Percentiles rank a stretch among this genome's conserved stretches.
Evolutionary conservation across 805 yeast species (phyloP).

Genomic region (Schizosaccharomyces osmophilus): DNA sequence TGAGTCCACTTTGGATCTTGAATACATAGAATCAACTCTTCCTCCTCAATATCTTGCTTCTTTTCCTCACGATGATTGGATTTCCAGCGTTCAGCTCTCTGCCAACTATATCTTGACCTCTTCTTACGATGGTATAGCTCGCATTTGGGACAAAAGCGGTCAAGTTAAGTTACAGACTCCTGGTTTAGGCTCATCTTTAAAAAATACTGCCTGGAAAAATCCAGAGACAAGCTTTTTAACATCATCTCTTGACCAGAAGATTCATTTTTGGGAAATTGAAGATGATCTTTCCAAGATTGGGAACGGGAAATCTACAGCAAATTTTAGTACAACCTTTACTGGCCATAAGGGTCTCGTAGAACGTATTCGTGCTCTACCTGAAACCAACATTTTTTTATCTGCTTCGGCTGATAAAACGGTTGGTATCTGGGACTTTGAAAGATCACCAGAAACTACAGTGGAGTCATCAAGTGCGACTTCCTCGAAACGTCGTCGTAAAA

Average conservation of each 20-base stretch:
- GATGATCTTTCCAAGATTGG: background rate
- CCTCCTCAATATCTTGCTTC: conserved; percentile 87
- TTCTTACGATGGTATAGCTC: conserved; percentile 80
- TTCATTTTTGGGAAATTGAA: conserved; percentile 48
- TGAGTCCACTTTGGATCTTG: conserved; percentile 57
- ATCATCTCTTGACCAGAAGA: conserved; percentile 70
- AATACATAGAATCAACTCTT: conserved; percentile 72
- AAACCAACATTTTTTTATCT: conserved; percentile 43
- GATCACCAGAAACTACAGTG: conserved; percentile 37
- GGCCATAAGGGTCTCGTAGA: conserved; percentile 84
- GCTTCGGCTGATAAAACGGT: conserved; percentile 61
- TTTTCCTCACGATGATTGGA: conserved; percentile 86
- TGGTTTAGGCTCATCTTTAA: conserved; percentile 77
- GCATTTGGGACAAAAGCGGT: conserved; percentile 70
- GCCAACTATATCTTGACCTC: conserved; percentile 50
- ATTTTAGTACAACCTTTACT: conserved; percentile 20
- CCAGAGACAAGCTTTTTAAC: conserved; percentile 43
- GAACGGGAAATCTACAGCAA: background rate
- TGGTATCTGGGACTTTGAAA: conserved; percentile 73
- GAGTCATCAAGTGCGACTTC: conserved; percentile 18
- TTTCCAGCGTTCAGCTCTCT: conserved; percentile 43
- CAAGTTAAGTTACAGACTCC: conserved; percentile 51
- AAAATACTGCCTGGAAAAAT: conserved; percentile 57
- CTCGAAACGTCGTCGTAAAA: conserved; percentile 67
- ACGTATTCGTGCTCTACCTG: conserved; percentile 33